Base-by-base conservation (phyloP, 1,284 basidiomycete genomes). In the Papiliotrema fonsecae region DNA sequence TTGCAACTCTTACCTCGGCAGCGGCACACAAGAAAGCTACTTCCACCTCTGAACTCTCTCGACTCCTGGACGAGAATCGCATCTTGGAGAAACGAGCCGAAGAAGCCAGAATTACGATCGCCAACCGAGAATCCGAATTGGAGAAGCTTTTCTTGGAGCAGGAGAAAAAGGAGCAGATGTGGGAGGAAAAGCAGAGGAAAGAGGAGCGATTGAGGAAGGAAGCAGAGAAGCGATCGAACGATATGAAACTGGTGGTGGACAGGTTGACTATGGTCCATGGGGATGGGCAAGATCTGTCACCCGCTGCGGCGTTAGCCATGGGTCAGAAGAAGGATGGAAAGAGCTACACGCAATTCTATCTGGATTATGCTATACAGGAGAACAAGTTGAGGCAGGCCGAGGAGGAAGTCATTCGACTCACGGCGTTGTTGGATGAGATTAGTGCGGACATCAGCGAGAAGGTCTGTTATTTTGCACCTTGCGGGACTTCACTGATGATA, bases 341-440 rank as follows among this genome's bases (percentile, higher is more conserved):
- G 82, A 84, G 75, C 81, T 81, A 72, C 45, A 70, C 69, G n/a
- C 62, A 72, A 41, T 40, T 87, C 86, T 57, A 90, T 77, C 52
- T 88, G 85, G 86, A 96, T 84, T 54, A 93, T 73, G 40, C 90
- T 84, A 68, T 82, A 48, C 80, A 93, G 42, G 86, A 96, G 68
- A 87, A 88, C 35, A 86, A 91, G 43, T 83, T 85, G 47, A 78
- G 81, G 16, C 81, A 79, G 62, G 87, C 91, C 67, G 82, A 81
- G 47, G 78, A 81, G 1, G 88, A 97, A 73, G 86, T 84, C 47
- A 82, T 84, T 53, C 81, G 87, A 39, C 84, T 97, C 78, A 85
- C 88, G 45, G 79, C 82, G 27, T 84, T 87, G 34, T 13, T 78
- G 52, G 63, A 73, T 26, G 72, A 73, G 51, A 74, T 78, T 38